These are phyloP conservation scores for Citrullus mucosospermus DNA, from an alignment of 306 rosid genomes.

Conservation along the genomic window DNA sequence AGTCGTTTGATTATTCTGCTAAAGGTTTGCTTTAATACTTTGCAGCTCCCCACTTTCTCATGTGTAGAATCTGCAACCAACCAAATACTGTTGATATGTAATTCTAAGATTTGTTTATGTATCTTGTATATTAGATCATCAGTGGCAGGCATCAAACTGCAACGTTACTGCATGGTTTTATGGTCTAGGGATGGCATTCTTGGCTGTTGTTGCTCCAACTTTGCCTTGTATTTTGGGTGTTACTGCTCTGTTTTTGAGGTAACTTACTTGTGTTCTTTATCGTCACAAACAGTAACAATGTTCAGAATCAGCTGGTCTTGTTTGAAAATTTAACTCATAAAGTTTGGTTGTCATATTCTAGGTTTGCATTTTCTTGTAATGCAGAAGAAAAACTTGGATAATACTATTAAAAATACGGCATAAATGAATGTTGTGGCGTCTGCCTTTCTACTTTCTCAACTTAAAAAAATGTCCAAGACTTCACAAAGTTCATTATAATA, in stretches of 20 bases:
- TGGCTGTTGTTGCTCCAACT: conserved; percentile 81
- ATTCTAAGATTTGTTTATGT: neutral
- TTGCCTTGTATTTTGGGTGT: conserved; percentile 77
- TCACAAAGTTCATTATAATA: neutral
- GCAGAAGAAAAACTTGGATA: neutral
- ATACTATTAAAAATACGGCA: neutral
- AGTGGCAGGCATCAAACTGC: conserved; percentile 46
- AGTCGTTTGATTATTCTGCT: conserved; percentile 50
- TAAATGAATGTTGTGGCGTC: neutral
- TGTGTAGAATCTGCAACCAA: neutral
- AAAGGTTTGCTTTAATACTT: conserved; percentile 33
- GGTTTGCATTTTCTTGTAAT: neutral
- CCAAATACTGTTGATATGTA: neutral
- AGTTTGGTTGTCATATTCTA: neutral
- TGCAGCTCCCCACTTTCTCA: neutral
- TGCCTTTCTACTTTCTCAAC: neutral
- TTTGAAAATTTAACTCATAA: neutral
- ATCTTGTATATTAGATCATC: conserved; percentile 53
- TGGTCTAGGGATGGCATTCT: conserved; percentile 73
- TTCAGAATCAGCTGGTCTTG: neutral
- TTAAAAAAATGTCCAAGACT: neutral
- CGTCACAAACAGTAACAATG: neutral
- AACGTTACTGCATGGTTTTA: conserved; percentile 51
- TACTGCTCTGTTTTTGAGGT: conserved; percentile 87
- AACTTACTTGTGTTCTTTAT: conserved; percentile 3